Conservation (phyloP, 306 rosid species). For the Fagus sylvatica region DNA sequence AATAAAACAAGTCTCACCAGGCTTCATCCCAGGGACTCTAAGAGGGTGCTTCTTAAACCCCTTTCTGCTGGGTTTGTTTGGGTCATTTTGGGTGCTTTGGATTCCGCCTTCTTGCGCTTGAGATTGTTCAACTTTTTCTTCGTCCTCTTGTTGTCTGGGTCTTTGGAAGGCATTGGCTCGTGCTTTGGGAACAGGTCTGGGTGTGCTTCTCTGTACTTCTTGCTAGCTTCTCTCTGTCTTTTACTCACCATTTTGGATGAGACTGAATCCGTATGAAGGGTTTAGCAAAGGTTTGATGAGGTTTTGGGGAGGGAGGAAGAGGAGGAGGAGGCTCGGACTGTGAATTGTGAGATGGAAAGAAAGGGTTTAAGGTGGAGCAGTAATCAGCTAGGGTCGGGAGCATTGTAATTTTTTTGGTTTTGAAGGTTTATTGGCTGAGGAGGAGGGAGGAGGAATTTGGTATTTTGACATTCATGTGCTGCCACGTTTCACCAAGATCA, state of each 20-base stretch:
- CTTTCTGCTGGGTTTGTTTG: constrained; percentile 30
- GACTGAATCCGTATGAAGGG: neutral
- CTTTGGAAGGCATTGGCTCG: constrained; percentile 56
- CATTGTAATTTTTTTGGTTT: neutral
- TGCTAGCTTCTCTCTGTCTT: constrained; percentile 75
- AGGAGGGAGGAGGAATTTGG: too few relatives aligned
- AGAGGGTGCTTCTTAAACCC: constrained; percentile 56
- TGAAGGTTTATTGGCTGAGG: neutral
- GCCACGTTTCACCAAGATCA: too few relatives aligned
- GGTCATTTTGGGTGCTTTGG: constrained; percentile 33
- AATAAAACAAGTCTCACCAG: constrained; percentile 90
- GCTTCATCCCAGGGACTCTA: constrained; percentile 93
- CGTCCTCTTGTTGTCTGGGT: constrained; percentile 40
- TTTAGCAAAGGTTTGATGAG: neutral
- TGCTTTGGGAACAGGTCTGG: constrained; percentile 52
- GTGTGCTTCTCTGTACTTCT: constrained; percentile 48
- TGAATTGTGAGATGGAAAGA: neutral
- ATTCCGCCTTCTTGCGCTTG: constrained; percentile 43
- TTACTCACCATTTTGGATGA: constrained; percentile 65
- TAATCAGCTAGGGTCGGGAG: neutral
- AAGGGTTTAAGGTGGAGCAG: constrained; percentile 17
- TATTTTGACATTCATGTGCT: too few relatives aligned
- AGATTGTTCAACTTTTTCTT: constrained; percentile 34
- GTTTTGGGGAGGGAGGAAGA: neutral
- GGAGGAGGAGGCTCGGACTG: neutral